Evolutionary conservation across 352 stramenopile genomes (phyloP).

Genomic region (Paralagenidium karlingii): DNA sequence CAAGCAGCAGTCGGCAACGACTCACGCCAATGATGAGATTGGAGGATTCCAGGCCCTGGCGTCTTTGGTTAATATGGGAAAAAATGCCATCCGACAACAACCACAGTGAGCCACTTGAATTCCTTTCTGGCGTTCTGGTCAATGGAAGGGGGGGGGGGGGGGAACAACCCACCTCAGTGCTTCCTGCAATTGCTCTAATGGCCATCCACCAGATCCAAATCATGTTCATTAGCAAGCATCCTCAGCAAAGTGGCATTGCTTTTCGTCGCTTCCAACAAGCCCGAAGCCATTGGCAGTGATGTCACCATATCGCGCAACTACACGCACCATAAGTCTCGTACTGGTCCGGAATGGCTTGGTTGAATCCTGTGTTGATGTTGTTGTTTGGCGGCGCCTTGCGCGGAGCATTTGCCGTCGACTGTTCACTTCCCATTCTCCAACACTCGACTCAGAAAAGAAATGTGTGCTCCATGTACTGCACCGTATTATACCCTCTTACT

Average conservation of each 20-base stretch:
- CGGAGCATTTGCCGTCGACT: too few relatives aligned
- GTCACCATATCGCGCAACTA: too few relatives aligned
- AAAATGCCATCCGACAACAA: not conserved
- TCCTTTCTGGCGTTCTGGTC: too few relatives aligned
- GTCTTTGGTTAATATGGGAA: conserved; percentile 8
- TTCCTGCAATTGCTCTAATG: conserved; percentile 42
- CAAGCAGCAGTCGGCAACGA: not conserved
- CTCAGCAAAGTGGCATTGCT: not conserved
- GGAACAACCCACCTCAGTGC: conserved; percentile 29
- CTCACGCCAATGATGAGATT: conserved; percentile 59
- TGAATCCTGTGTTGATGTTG: too few relatives aligned
- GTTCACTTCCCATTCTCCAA: too few relatives aligned
- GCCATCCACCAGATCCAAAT: conserved; percentile 3
- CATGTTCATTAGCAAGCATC: not conserved
- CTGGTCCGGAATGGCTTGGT: conserved; percentile 33
- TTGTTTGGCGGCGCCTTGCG: conserved; percentile 2
- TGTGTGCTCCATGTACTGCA: too few relatives aligned
- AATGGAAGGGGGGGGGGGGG: too few relatives aligned
- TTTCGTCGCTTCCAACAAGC: conserved; percentile 2
- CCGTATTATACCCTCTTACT: too few relatives aligned
- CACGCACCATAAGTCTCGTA: conserved; percentile 46
- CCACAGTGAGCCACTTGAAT: not conserved
- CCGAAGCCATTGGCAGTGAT: not conserved
- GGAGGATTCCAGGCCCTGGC: conserved; percentile 41
- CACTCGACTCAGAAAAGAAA: too few relatives aligned